Conservation (phyloP, 441 rosid species). For the Eugenia klotzschiana region DNA sequence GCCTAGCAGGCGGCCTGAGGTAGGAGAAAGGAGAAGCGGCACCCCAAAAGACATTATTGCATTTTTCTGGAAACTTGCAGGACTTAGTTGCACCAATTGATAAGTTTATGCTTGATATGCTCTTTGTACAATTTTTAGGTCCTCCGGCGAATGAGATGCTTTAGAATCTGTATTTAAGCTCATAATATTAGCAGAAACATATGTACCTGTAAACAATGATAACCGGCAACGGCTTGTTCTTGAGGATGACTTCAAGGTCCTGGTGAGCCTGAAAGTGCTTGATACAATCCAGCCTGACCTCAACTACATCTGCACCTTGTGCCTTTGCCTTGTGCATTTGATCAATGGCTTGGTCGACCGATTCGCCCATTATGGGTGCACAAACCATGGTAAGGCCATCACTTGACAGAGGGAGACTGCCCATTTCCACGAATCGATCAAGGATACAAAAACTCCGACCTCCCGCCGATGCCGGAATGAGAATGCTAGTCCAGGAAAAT, state of each 20-base stretch:
- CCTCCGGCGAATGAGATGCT: background rate
- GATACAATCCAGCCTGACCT: conserved; percentile 21
- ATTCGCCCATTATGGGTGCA: conserved; percentile 20
- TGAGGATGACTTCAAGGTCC: conserved; percentile 17
- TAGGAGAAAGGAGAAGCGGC: background rate
- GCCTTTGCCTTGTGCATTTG: conserved; percentile 18
- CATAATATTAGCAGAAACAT: background rate
- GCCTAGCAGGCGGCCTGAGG: background rate
- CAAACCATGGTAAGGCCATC: conserved; percentile 9
- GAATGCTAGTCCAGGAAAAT: background rate
- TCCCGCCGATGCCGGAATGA: background rate
- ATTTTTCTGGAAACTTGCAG: background rate
- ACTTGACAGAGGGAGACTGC: background rate
- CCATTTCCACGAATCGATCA: conserved; percentile 12
- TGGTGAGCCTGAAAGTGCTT: conserved; percentile 12
- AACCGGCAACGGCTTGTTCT: conserved; percentile 18
- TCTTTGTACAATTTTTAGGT: background rate
- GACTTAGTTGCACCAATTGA: background rate
- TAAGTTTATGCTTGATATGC: background rate
- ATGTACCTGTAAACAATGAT: conserved; percentile 14
- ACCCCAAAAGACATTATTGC: background rate
- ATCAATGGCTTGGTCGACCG: conserved; percentile 20
- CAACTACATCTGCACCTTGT: conserved; percentile 20
- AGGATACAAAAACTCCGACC: background rate
- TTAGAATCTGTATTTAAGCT: background rate